A percentile compares a stretch with the other conserved stretches of the same genome.
phyloP scores from a whole-genome alignment of 495 filamentous ascomycete species.

The Alectoria sarmentosa region DNA sequence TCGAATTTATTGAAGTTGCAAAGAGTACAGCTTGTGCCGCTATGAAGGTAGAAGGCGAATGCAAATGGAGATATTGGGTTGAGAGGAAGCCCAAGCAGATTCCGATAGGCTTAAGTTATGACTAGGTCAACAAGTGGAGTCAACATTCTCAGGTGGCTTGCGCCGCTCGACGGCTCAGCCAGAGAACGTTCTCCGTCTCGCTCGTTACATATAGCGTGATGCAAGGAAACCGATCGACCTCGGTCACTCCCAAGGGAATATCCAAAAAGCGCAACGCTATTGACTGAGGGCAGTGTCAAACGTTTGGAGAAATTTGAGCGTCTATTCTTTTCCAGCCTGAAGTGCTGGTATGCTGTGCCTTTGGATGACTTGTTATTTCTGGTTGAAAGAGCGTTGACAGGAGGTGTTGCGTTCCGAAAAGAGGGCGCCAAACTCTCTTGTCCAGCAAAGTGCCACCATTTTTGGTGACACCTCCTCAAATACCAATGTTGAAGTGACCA shows the following conservation, averaged over 20 bases:
- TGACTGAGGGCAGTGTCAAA: too few relatives aligned
- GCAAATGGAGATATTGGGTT: too few relatives aligned
- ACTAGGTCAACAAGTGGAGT: too few relatives aligned
- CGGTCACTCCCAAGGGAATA: too few relatives aligned
- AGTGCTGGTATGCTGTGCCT: background rate
- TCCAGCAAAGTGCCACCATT: background rate
- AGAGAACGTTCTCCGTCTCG: background rate
- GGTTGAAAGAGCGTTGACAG: background rate
- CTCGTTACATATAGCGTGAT: background rate
- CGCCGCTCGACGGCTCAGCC: background rate
- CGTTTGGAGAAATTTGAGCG: background rate
- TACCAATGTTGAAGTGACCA: background rate
- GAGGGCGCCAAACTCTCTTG: background rate
- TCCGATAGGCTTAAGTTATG: too few relatives aligned
- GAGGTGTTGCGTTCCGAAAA: background rate
- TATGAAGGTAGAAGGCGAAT: too few relatives aligned
- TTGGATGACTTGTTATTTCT: background rate
- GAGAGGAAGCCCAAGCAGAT: background rate
- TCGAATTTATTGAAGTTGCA: too few relatives aligned
- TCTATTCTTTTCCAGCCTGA: background rate
- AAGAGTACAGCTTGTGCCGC: too few relatives aligned
- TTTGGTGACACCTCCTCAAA: background rate
- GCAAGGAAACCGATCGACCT: background rate
- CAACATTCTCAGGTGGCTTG: background rate
- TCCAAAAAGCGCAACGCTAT: too few relatives aligned